phyloP scores from a whole-genome alignment of 1,284 basidiomycete species.

The Naganishia cerealis region DNA sequence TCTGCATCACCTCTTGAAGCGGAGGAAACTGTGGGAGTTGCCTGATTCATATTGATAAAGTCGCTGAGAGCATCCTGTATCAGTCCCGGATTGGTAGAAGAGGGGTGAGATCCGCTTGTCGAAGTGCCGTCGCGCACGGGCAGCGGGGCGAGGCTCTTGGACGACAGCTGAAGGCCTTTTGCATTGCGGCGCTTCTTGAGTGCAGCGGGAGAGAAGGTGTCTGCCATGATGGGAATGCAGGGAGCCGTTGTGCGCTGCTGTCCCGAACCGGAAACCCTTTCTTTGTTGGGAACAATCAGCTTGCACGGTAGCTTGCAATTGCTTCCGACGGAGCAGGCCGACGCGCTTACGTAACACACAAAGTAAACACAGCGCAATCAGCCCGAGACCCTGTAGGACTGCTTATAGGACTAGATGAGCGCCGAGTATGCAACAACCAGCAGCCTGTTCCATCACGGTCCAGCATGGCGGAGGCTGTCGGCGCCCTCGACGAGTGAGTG shows the following conservation, averaged over 20 bases:
- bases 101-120: background rate
- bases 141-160: constrained; percentile 55
- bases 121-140: constrained; percentile 53
- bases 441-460: background rate
- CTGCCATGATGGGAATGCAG: background rate
- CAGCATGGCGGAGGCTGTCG: background rate
- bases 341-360: constrained; percentile 10
- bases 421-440: no score
- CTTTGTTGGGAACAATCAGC: background rate
- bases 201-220: constrained; percentile 16
- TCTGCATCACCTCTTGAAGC: constrained; percentile 20
- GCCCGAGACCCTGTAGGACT: no score
- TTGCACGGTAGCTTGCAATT: background rate
- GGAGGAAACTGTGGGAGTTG: constrained; percentile 21
- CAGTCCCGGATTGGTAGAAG: background rate
- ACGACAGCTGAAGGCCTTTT: constrained; percentile 66
- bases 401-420: no score
- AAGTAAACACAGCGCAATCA: constrained; percentile 11
- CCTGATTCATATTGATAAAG: constrained; percentile 27
- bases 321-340: constrained; percentile 1
- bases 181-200: constrained; percentile 71
- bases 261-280: background rate
- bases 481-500: constrained; percentile 25
- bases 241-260: background rate
- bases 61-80: constrained; percentile 42